A percentile compares a stretch with the other conserved stretches of the same genome.
These are phyloP conservation scores for Diaporthe ampelina DNA, from an alignment of 2,329 filamentous ascomycete genomes.

Conservation along the genomic window DNA sequence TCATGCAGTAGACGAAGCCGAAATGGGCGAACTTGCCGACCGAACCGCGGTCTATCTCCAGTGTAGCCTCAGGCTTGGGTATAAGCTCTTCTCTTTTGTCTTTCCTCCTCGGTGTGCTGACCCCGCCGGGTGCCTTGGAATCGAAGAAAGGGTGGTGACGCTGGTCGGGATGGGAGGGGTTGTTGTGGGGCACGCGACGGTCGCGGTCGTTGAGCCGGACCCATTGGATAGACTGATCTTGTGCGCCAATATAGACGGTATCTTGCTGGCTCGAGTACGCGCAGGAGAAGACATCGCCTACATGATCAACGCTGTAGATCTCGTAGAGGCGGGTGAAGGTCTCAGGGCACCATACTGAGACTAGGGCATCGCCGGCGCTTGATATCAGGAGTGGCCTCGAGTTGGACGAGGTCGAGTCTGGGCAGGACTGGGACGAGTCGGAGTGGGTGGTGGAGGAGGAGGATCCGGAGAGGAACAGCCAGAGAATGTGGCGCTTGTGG, in stretches of 20 bases:
- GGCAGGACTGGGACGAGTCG: conserved; percentile 1
- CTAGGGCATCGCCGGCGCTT: conserved; percentile 91
- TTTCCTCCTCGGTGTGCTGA: conserved; percentile 80
- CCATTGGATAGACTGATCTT: conserved; percentile 98
- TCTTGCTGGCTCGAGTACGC: conserved; percentile 85
- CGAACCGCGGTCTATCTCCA: conserved; percentile 86
- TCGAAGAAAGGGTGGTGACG: conserved; percentile 94
- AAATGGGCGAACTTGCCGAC: conserved; percentile 93
- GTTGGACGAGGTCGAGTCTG: conserved; percentile 70
- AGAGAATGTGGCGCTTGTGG: conserved; percentile 92
- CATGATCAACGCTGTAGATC: conserved; percentile 93
- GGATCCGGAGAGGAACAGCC: conserved; percentile 83
- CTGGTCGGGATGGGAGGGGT: conserved; percentile 79
- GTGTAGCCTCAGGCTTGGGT: conserved; percentile 66
- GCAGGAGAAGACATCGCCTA: conserved; percentile 97
- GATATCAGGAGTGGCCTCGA: conserved; percentile 81
- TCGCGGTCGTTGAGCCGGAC: conserved; percentile 78
- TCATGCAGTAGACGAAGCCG: conserved; percentile 97
- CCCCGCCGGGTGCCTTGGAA: conserved; percentile 86
- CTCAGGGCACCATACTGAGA: conserved; percentile 91
- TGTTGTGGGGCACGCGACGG: conserved; percentile 71
- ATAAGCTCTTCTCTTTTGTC: conserved; percentile 70
- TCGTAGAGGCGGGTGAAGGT: conserved; percentile 85
- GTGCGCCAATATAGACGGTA: conserved; percentile 90
- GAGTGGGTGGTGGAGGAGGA: conserved; percentile 54